Conservation (phyloP, 116 monocot genomes). For the Trichopus zeylanicus region DNA sequence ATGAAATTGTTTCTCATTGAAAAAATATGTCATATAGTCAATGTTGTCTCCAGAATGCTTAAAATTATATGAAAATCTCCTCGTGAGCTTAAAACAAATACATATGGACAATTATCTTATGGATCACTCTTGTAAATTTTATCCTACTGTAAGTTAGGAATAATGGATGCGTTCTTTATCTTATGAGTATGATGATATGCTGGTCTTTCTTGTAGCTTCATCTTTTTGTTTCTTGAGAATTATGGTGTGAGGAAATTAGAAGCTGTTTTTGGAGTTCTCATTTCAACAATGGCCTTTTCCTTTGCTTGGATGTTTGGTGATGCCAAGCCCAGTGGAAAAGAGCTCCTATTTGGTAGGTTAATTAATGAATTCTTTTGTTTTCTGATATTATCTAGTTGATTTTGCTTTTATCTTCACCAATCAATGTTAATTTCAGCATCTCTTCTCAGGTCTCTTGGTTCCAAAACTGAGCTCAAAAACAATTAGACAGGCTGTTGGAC, state of each 20-base stretch:
- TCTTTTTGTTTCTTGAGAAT: slow-evolving; percentile 89
- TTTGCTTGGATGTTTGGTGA: slow-evolving; percentile 92
- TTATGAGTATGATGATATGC: too few species aligned
- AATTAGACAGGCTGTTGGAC: slow-evolving; percentile 81
- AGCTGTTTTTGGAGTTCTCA: slow-evolving; percentile 80
- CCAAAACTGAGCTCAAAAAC: slow-evolving; percentile 82
- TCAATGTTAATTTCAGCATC: background rate
- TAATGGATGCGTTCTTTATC: too few species aligned
- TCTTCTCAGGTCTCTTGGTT: slow-evolving; percentile 53
- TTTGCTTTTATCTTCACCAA: slow-evolving; percentile 1
- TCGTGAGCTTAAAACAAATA: too few species aligned
- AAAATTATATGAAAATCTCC: too few species aligned
- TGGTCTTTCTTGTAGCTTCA: slow-evolving; percentile 57
- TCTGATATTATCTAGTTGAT: background rate
- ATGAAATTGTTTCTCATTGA: too few species aligned
- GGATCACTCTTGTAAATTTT: too few species aligned
- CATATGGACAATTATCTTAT: too few species aligned
- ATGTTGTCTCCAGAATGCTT: too few species aligned
- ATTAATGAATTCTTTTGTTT: background rate
- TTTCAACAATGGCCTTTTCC: slow-evolving; percentile 67
- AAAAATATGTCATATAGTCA: too few species aligned
- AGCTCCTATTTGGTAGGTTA: slow-evolving; percentile 65
- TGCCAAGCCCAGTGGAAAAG: slow-evolving; percentile 69
- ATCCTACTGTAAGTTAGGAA: too few species aligned
- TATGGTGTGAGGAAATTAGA: slow-evolving; percentile 93